A percentile compares a stretch with the other conserved stretches of the same genome.
phyloP scores from a whole-genome alignment of 2,329 filamentous ascomycete genomes.

The Achaetomium macrosporum region DNA sequence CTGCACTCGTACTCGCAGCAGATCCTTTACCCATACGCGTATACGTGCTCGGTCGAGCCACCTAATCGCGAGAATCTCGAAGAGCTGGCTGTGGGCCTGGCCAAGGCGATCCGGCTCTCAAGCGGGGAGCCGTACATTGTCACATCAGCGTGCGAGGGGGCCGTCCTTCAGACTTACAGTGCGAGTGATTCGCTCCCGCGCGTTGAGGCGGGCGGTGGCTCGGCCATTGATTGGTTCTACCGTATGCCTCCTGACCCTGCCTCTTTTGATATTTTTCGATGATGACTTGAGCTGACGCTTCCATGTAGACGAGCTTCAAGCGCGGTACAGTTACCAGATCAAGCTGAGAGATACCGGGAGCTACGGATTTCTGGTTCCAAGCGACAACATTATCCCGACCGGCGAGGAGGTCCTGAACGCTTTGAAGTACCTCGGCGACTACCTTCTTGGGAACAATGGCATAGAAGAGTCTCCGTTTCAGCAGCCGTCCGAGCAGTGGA shows the following conservation, averaged over 20 bases:
- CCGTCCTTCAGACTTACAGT: conserved; percentile 40
- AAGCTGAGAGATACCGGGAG: conserved; percentile 90
- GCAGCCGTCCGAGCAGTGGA: conserved; percentile 12
- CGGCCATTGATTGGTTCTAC: conserved; percentile 92
- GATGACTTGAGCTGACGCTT: conserved; percentile 8
- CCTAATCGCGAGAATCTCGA: conserved; percentile 87
- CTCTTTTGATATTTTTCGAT: background rate
- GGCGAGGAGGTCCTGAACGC: conserved; percentile 83
- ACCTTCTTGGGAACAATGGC: conserved; percentile 64
- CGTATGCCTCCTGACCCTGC: conserved; percentile 30
- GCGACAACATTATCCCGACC: conserved; percentile 79
- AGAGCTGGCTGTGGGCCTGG: conserved; percentile 80
- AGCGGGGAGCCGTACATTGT: conserved; percentile 72
- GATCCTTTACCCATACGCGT: conserved; percentile 87
- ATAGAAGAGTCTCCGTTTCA: conserved; percentile 41
- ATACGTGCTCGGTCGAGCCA: conserved; percentile 70
- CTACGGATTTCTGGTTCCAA: conserved; percentile 88
- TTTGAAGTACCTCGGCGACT: conserved; percentile 77
- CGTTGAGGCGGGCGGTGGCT: conserved; percentile 73
- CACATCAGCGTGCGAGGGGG: conserved; percentile 80
- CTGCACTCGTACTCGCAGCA: conserved; percentile 95
- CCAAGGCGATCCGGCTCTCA: conserved; percentile 80
- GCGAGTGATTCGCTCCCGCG: conserved; percentile 32
- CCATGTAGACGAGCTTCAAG: conserved; percentile 57
- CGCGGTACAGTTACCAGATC: conserved; percentile 85